These are phyloP conservation scores for Tetraselmis chui DNA, from an alignment of 139 green algal genomes.

Conservation along the genomic window DNA sequence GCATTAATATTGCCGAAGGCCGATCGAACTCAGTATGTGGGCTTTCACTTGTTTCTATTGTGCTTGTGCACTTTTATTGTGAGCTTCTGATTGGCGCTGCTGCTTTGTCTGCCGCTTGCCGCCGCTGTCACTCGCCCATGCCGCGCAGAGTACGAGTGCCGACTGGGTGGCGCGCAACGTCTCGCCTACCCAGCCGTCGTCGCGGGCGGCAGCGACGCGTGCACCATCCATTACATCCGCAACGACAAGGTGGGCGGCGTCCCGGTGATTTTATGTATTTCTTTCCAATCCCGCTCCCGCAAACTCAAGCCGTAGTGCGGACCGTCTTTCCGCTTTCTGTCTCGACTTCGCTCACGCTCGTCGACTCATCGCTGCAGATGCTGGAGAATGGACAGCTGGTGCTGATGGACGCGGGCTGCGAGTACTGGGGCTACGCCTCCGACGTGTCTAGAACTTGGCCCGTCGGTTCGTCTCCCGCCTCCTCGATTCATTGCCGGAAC, in stretches of 20 bases:
- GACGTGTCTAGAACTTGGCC: constrained; percentile 92
- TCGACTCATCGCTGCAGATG: too few relatives aligned
- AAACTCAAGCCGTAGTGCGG: too few relatives aligned
- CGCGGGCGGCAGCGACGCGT: constrained; percentile 54
- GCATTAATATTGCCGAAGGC: too few relatives aligned
- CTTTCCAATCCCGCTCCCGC: too few relatives aligned
- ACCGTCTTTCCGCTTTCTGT: too few relatives aligned
- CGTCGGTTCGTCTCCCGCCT: constrained; percentile 8
- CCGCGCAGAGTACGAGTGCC: constrained; percentile 43
- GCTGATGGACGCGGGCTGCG: constrained; percentile 89
- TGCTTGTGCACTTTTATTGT: neutral
- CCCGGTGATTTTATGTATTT: too few relatives aligned
- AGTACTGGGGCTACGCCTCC: constrained; percentile 73
- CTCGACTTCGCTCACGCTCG: too few relatives aligned
- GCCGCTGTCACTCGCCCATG: too few relatives aligned
- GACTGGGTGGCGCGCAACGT: constrained; percentile 46
- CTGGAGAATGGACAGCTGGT: constrained; percentile 54
- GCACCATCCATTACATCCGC: constrained; percentile 80
- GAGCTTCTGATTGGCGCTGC: too few relatives aligned
- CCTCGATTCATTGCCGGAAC: too few relatives aligned
- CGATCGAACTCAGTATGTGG: too few relatives aligned
- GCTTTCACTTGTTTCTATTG: neutral
- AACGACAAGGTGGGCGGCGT: constrained; percentile 76
- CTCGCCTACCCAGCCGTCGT: constrained; percentile 73
- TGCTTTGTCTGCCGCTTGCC: too few relatives aligned